Percentiles rank a stretch among this genome's conserved stretches.
Evolutionary conservation across 176 grass and related monocot species (phyloP).

Genomic region (Rhynchospora pubera): DNA sequence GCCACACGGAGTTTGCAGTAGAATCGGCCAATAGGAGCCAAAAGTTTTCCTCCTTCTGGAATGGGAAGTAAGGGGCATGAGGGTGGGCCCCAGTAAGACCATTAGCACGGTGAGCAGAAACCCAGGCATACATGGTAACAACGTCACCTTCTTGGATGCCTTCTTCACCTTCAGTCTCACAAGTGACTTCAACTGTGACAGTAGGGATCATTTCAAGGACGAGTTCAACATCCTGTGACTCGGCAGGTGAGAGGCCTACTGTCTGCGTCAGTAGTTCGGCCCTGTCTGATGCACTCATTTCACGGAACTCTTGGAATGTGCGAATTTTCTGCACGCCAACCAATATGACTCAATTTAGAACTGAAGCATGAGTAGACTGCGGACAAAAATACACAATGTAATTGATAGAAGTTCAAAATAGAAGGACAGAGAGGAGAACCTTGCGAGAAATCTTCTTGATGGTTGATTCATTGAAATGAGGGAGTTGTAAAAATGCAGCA

Average conservation of each 20-base stretch:
- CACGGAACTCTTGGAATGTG: slow-evolving; percentile 69
- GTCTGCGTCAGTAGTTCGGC: slow-evolving; percentile 59
- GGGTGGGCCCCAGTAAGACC: slow-evolving; percentile 77
- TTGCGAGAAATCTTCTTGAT: slow-evolving; percentile 79
- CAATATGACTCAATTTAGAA: neutral
- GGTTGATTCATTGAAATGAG: slow-evolving; percentile 68
- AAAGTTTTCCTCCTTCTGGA: slow-evolving; percentile 97
- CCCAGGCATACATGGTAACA: slow-evolving; percentile 97
- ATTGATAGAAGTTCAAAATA: neutral
- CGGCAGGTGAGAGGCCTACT: slow-evolving; percentile 56
- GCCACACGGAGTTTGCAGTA: slow-evolving; percentile 73
- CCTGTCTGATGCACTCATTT: slow-evolving; percentile 58
- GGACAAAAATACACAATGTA: neutral
- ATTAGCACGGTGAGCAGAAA: slow-evolving; percentile 60
- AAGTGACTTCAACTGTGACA: slow-evolving; percentile 77
- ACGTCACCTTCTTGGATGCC: slow-evolving; percentile 89
- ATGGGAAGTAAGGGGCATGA: slow-evolving; percentile 70
- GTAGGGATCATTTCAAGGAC: slow-evolving; percentile 96
- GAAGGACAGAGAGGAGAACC: slow-evolving; percentile 20
- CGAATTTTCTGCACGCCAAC: slow-evolving; percentile 62
- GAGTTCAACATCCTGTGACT: slow-evolving; percentile 58
- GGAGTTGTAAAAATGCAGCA: slow-evolving; percentile 88
- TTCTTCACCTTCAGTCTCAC: slow-evolving; percentile 97
- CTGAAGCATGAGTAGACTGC: neutral
- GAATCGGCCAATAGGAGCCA: slow-evolving; percentile 81